Evolutionary conservation across 2,329 filamentous ascomycete species (phyloP).

Genomic region (Clonostachys rosea): DNA sequence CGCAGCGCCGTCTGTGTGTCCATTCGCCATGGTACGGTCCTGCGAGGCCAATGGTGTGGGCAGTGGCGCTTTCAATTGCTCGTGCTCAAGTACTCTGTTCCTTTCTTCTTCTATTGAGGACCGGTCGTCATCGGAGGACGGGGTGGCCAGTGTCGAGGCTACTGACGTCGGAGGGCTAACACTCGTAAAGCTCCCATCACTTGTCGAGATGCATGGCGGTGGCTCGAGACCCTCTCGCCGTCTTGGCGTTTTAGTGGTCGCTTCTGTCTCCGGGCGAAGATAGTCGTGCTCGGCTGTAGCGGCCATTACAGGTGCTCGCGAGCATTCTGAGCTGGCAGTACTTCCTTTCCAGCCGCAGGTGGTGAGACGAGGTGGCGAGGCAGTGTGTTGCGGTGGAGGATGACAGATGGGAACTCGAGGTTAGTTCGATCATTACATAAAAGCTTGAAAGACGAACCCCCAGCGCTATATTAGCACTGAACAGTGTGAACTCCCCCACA

Average conservation of each 20-base stretch:
- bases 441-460: neutral
- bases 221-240: neutral
- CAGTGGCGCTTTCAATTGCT: neutral
- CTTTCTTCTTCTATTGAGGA: conserved; percentile 18
- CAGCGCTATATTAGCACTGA: too few relatives aligned
- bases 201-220: neutral
- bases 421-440: neutral
- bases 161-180: neutral
- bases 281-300: conserved; percentile 1
- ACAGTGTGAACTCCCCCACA: too few relatives aligned
- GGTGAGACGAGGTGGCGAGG: neutral
- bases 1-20: conserved; percentile 3
- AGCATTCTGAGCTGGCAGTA: conserved; percentile 1
- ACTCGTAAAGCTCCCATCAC: neutral
- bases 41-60: conserved; percentile 2
- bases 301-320: conserved; percentile 2
- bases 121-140: conserved; percentile 20
- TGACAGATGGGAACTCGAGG: neutral
- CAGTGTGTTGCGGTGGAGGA: neutral
- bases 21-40: neutral
- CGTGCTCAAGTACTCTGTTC: neutral
- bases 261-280: neutral
- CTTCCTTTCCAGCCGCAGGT: neutral
- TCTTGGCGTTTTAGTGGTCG: neutral
- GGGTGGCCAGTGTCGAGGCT: conserved; percentile 10